Evolutionary conservation across 306 rosid species (phyloP).

Genomic region (Mucuna pruriens): DNA sequence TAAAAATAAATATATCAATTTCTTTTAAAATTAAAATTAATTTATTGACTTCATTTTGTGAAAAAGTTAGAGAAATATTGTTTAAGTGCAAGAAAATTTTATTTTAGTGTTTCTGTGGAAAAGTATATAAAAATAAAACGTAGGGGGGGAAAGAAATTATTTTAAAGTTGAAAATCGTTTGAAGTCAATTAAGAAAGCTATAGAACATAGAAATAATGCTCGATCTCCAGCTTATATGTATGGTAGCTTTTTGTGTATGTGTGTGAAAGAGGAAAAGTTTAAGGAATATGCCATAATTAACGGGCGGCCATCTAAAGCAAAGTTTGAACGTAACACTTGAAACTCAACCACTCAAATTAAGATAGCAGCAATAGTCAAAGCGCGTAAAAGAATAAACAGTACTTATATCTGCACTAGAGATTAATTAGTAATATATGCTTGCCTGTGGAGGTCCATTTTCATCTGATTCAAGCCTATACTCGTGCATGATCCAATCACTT

Average conservation of each 20-base stretch:
- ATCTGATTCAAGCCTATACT: conserved; percentile 80
- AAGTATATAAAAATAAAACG: background rate
- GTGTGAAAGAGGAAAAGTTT: conserved; percentile 28
- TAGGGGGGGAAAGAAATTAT: background rate
- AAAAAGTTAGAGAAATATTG: too few species aligned
- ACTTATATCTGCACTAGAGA: background rate
- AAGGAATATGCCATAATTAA: conserved; percentile 7
- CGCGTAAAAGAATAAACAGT: background rate
- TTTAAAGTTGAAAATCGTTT: conserved; percentile 10
- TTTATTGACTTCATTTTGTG: too few species aligned
- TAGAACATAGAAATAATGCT: background rate
- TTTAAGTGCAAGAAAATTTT: too few species aligned
- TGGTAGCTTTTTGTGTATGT: conserved; percentile 1
- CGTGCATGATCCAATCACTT: conserved; percentile 96
- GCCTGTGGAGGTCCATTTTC: conserved; percentile 92
- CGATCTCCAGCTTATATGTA: conserved; percentile 6
- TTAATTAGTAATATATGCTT: conserved; percentile 28
- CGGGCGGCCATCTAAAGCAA: conserved; percentile 11
- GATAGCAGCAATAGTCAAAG: conserved; percentile 3
- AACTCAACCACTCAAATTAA: conserved; percentile 5
- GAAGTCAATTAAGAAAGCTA: conserved; percentile 20
- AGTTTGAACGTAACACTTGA: conserved; percentile 26
- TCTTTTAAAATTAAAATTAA: too few species aligned
- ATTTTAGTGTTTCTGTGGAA: too few species aligned
- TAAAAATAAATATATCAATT: background rate